Evolutionary conservation across 2,329 filamentous ascomycete genomes (phyloP).

Genomic region (Gyromitra esculenta): DNA sequence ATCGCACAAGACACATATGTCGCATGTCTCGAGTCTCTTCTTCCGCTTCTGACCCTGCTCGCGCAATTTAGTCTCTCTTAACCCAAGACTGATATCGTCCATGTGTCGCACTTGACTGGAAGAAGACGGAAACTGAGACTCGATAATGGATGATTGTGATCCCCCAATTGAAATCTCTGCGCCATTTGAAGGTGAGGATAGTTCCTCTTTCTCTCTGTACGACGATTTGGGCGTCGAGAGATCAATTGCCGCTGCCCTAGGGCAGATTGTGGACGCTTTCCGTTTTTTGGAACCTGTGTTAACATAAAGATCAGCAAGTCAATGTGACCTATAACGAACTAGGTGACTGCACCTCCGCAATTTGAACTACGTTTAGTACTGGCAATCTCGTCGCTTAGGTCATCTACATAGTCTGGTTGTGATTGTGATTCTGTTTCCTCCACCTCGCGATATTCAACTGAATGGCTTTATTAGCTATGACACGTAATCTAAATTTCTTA

Average conservation of each 20-base stretch:
- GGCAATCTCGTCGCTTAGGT: slow-evolving; percentile 16
- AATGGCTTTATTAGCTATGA: slow-evolving; percentile 11
- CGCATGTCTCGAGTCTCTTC: slow-evolving; percentile 21
- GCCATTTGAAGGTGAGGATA: slow-evolving; percentile 17
- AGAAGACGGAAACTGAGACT: slow-evolving; percentile 20
- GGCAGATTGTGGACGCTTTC: slow-evolving; percentile 25
- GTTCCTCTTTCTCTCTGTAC: not conserved
- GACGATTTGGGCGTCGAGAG: slow-evolving; percentile 20
- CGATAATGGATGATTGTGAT: slow-evolving; percentile 33
- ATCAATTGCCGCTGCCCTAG: slow-evolving; percentile 17
- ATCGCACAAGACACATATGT: slow-evolving; percentile 32
- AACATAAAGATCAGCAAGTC: slow-evolving; percentile 15
- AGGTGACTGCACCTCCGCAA: slow-evolving; percentile 17
- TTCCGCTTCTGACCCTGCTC: slow-evolving; percentile 46
- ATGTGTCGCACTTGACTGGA: slow-evolving; percentile 45
- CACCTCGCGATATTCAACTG: slow-evolving; percentile 18
- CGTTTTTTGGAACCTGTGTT: slow-evolving; percentile 36
- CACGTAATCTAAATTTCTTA: not conserved
- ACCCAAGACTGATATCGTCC: slow-evolving; percentile 41
- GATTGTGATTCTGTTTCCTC: slow-evolving; percentile 28
- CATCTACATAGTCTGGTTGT: slow-evolving; percentile 23
- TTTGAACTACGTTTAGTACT: slow-evolving; percentile 13
- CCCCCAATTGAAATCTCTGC: slow-evolving; percentile 20
- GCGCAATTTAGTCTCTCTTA: slow-evolving; percentile 44
- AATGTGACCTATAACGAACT: not conserved